These are phyloP conservation scores for Tetrapyrgos nigripes DNA, from an alignment of 1,284 basidiomycete genomes.

Conservation along the genomic window DNA sequence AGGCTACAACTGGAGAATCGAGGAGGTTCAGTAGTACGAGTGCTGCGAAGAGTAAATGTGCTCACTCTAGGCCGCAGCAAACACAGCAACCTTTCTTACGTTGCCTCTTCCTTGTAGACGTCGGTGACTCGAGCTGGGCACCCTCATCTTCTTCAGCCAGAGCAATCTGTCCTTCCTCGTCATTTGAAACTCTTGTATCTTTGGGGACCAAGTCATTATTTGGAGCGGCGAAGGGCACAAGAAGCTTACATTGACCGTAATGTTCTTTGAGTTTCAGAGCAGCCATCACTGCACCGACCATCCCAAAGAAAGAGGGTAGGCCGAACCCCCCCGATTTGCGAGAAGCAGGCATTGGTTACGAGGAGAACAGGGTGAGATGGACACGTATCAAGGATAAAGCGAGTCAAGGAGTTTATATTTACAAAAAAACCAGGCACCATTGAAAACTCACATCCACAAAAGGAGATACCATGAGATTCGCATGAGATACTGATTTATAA, in stretches of 20 bases:
- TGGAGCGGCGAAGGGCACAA: neutral
- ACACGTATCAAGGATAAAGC: neutral
- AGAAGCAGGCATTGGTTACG: constrained; percentile 10
- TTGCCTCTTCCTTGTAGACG: constrained; percentile 36
- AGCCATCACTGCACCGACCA: constrained; percentile 53
- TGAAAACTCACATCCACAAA: too few relatives aligned
- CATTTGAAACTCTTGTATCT: constrained; percentile 50
- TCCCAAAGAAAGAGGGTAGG: constrained; percentile 44
- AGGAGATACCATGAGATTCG: too few relatives aligned
- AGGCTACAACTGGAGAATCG: constrained; percentile 39
- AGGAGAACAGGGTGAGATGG: neutral
- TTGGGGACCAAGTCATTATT: neutral
- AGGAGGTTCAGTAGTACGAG: neutral
- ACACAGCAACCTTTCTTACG: constrained; percentile 49
- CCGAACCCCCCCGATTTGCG: constrained; percentile 13
- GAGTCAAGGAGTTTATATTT: too few relatives aligned
- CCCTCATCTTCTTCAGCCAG: constrained; percentile 34
- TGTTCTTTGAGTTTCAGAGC: constrained; percentile 55
- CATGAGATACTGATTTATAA: too few relatives aligned
- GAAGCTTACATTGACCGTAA: constrained; percentile 53
- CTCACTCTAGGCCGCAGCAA: constrained; percentile 61
- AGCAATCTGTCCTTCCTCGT: constrained; percentile 51
- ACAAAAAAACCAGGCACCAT: neutral
- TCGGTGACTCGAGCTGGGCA: constrained; percentile 42
- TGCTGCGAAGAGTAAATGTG: constrained; percentile 12